Conservation (phyloP, 2,329 filamentous ascomycete species). For the Colletotrichum cuscutae region DNA sequence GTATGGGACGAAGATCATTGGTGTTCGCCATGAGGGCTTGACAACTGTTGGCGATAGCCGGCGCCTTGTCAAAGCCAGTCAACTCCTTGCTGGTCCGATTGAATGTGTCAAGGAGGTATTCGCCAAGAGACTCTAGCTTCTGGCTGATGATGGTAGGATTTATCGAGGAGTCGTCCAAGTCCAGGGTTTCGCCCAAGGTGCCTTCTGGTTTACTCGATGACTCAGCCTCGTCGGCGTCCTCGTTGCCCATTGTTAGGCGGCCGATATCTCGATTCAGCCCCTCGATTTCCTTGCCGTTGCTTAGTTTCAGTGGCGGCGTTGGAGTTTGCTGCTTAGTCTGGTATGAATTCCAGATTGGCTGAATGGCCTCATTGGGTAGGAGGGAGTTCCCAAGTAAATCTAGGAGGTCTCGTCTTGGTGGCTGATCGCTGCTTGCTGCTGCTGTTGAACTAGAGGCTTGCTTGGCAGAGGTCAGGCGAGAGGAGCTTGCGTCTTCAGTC, state of each 20-base stretch:
- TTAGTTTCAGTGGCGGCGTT: neutral
- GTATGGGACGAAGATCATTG: slow-evolving; percentile 34
- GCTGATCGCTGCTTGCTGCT: neutral
- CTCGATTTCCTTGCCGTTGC: neutral
- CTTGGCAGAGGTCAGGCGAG: neutral
- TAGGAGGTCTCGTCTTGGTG: neutral
- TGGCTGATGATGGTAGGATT: slow-evolving; percentile 12
- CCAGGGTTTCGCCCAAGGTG: neutral
- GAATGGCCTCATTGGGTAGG: neutral
- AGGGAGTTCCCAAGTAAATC: neutral
- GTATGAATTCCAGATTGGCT: neutral
- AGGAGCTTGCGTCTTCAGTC: neutral
- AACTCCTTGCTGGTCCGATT: neutral
- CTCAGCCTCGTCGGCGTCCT: neutral
- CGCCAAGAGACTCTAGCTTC: neutral
- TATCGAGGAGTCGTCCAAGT: slow-evolving; percentile 11
- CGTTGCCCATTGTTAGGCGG: neutral
- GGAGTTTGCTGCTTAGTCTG: neutral
- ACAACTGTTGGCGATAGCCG: slow-evolving; percentile 23
- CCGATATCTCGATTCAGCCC: neutral
- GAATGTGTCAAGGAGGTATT: neutral
- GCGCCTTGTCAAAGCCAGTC: neutral
- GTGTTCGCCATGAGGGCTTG: slow-evolving; percentile 33
- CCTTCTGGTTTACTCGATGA: neutral
- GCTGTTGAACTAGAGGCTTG: neutral